These are phyloP conservation scores for Endoconidiophora laricicola DNA, from an alignment of 2,329 filamentous ascomycete genomes.

Conservation along the genomic window DNA sequence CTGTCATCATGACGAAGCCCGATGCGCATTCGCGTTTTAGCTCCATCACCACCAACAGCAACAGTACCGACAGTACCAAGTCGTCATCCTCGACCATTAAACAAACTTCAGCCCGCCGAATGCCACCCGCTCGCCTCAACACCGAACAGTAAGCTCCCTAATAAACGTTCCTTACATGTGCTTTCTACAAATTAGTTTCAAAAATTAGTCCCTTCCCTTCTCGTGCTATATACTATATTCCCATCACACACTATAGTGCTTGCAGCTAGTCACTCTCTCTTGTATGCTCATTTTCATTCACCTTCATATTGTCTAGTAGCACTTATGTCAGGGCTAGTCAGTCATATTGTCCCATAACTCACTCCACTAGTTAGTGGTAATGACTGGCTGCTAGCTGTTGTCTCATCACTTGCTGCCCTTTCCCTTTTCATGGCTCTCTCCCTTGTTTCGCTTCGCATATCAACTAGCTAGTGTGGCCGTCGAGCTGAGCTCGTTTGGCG, in stretches of 20 bases:
- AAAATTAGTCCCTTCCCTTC: not conserved
- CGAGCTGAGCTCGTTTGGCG: too few relatives aligned
- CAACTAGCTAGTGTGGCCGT: too few relatives aligned
- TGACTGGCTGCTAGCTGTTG: too few relatives aligned
- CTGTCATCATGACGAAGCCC: slow-evolving; percentile 46
- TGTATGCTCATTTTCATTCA: too few relatives aligned
- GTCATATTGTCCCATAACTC: too few relatives aligned
- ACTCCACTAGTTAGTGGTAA: too few relatives aligned
- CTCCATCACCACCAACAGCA: slow-evolving; percentile 39
- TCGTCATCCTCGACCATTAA: slow-evolving; percentile 45
- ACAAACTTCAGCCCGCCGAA: slow-evolving; percentile 18
- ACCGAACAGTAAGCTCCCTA: slow-evolving; percentile 19
- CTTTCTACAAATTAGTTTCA: not conserved
- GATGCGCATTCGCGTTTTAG: slow-evolving; percentile 47
- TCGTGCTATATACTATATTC: too few relatives aligned
- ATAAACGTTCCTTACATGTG: not conserved
- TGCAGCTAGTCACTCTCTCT: too few relatives aligned
- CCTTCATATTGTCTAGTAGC: too few relatives aligned
- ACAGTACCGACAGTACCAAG: slow-evolving; percentile 46
- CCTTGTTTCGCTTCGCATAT: not conserved
- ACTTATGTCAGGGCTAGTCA: not conserved
- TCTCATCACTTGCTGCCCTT: not conserved
- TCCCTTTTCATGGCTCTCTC: not conserved
- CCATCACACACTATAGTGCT: too few relatives aligned
- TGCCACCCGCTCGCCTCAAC: slow-evolving; percentile 19